Base-by-base conservation (phyloP, 352 stramenopile genomes). In the Globisporangium cylindrosporum region DNA sequence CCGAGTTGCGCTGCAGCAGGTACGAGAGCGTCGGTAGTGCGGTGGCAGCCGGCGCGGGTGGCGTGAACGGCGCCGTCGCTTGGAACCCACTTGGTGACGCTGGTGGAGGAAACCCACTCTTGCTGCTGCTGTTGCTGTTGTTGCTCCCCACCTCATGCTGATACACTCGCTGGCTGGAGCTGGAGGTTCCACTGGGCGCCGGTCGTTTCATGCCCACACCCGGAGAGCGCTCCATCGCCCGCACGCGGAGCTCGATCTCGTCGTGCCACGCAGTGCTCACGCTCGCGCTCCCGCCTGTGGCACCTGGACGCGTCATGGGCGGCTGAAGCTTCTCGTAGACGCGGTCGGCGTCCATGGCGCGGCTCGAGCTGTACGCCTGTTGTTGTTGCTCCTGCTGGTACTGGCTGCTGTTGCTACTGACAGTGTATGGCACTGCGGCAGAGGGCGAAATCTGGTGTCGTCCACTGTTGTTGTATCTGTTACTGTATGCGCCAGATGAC, bases 11-110 rank as follows among this genome's bases (percentile, higher is more conserved):
- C 55, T 72, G 67, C 14, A 72, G 62, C 22, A 72, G 10, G 7
- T 46, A 72, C 15, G 67, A 72, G 54, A 72, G 67, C 54, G 60
- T 65, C 54, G 67, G 67, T 5, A 72, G 55, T 18, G 43, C 25
- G 2, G 29, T 43, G 1, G 36, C 6, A 4, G 20, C 51, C 9
- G 32, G n/a, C 22, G n/a, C 10, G 4, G 62, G 6, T 1, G 56
- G 22, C 7, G 27, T 36, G 46, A 59, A 64, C 56, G 43, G 18
- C 18, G 9, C 32, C 56, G 36, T 32, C 9, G 18, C 43, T 51
- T 18, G 43, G 7, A 51, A 51, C 18, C 43, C 18, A n/a, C 43
- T 51, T 18, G 41, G 8, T 5, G 36, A 9, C 18, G 24, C 38
- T 46, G 38, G 12, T 46, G 38, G 38, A 46, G 38, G 10, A 24